Evolutionary conservation across 805 yeast genomes (phyloP).

Genomic region (Hanseniaspora lachancei): DNA sequence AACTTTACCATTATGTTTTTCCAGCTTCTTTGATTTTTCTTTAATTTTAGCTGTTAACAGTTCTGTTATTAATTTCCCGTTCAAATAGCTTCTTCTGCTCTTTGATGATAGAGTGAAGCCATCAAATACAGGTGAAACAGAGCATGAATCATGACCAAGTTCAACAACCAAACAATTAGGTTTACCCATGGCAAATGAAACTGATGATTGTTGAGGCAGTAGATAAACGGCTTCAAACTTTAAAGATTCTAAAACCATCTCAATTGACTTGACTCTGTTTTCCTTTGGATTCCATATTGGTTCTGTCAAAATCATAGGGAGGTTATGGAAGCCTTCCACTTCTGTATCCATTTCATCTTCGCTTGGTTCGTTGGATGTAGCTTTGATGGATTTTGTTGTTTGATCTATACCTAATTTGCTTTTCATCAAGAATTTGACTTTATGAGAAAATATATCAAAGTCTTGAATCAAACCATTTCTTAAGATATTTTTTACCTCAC

Average conservation of each 20-base stretch:
- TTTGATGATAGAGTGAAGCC: conserved; percentile 63
- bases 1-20: background rate
- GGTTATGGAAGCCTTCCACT: conserved; percentile 33
- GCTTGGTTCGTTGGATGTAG: conserved; percentile 14
- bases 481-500: conserved; percentile 42
- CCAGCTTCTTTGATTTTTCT: conserved; percentile 19
- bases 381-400: conserved; percentile 14
- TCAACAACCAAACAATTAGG: conserved; percentile 80
- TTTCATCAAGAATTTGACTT: conserved; percentile 51
- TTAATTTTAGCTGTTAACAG: conserved; percentile 21
- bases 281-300: conserved; percentile 68
- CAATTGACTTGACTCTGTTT: conserved; percentile 58
- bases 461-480: conserved; percentile 50
- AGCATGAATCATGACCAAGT: conserved; percentile 62
- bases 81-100: conserved; percentile 56
- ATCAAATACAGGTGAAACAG: conserved; percentile 73
- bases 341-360: conserved; percentile 19
- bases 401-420: conserved; percentile 36
- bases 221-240: conserved; percentile 69
- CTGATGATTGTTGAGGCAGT: conserved; percentile 75
- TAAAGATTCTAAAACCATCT: conserved; percentile 53
- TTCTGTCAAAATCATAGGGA: conserved; percentile 69
- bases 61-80: conserved; percentile 47
- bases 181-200: conserved; percentile 77
- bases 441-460: conserved; percentile 76